A percentile compares a stretch with the other conserved stretches of the same genome.
Evolutionary conservation across 148 eudicot genomes (phyloP).

Genomic region (Fagopyrum homotropicum): DNA sequence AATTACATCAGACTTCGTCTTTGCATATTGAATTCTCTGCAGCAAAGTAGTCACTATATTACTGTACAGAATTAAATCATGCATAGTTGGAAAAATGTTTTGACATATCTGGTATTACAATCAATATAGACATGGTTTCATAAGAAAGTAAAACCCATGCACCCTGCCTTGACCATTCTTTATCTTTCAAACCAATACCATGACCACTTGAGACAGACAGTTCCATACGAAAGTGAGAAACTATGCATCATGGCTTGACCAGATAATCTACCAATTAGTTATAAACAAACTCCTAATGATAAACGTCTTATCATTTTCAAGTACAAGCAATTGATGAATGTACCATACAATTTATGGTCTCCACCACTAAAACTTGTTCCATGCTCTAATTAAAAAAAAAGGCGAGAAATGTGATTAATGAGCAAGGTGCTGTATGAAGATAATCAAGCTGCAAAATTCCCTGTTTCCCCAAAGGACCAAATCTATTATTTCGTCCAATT

Average conservation of each 20-base stretch:
- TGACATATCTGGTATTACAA: neutral
- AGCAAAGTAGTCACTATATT: slow-evolving; percentile 6
- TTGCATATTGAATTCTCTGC: slow-evolving; percentile 94
- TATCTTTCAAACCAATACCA: too few relatives aligned
- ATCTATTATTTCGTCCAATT: too few relatives aligned
- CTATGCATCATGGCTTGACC: neutral
- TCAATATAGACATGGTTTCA: neutral
- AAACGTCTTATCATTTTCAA: neutral
- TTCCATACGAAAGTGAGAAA: neutral
- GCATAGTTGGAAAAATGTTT: neutral
- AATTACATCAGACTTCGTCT: slow-evolving; percentile 80
- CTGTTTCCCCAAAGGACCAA: too few relatives aligned
- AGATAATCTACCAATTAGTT: neutral
- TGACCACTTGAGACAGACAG: neutral
- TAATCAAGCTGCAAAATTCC: too few relatives aligned
- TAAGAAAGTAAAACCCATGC: too few relatives aligned
- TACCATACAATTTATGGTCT: neutral
- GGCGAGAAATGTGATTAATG: too few relatives aligned
- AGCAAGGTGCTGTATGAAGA: too few relatives aligned
- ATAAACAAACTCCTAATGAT: neutral
- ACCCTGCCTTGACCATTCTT: too few relatives aligned
- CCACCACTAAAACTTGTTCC: neutral
- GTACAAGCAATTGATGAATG: neutral
- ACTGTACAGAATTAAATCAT: neutral
- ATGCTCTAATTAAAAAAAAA: too few relatives aligned